A percentile compares a stretch with the other conserved stretches of the same genome.
Conservation (phyloP, 2,329 filamentous ascomycete genomes). For the Apiospora sp. region DNA sequence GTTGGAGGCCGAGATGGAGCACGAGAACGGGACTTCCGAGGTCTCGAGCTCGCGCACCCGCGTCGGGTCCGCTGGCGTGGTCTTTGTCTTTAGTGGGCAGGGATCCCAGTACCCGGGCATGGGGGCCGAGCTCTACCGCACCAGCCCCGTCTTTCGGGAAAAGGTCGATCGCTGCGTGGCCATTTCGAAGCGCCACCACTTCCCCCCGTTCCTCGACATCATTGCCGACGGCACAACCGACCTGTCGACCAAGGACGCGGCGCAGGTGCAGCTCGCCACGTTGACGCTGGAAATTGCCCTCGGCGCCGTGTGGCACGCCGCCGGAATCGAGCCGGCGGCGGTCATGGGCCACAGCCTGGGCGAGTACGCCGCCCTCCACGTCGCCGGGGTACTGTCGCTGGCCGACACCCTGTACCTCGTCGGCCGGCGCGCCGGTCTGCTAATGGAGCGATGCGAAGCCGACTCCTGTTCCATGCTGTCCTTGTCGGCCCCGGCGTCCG, state of each 20-base stretch:
- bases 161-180: background rate
- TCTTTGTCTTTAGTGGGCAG: slow-evolving; percentile 8
- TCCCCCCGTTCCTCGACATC: background rate
- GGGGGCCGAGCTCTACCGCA: background rate
- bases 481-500: too few species aligned
- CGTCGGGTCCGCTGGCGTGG: background rate
- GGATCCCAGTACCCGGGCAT: background rate
- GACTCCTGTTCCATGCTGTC: too few species aligned
- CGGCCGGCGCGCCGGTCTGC: background rate
- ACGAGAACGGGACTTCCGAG: too few species aligned
- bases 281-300: background rate
- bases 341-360: slow-evolving; percentile 19
- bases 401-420: slow-evolving; percentile 11
- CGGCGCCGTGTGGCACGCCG: background rate
- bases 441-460: background rate
- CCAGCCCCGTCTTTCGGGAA: background rate
- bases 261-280: slow-evolving; percentile 13
- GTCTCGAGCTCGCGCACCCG: background rate
- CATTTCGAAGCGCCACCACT: background rate
- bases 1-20: too few species aligned
- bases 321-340: background rate
- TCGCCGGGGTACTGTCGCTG: slow-evolving; percentile 9
- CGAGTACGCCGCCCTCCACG: slow-evolving; percentile 10
- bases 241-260: background rate
- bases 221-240: background rate